Evolutionary conservation across 495 filamentous ascomycete species (phyloP).

Genomic region (Halenospora varia): DNA sequence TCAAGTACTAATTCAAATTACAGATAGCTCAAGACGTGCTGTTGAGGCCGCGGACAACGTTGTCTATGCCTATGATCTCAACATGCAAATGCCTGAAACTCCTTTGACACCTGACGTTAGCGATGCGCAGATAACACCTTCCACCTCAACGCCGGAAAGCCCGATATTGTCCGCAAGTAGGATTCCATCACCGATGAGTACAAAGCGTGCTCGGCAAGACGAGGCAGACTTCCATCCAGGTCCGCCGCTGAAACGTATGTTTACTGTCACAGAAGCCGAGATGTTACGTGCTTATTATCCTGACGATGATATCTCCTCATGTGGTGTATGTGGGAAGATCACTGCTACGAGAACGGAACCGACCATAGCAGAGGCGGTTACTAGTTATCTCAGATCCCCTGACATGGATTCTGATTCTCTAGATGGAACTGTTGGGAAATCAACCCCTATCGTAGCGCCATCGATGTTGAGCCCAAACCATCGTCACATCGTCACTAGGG

Average conservation of each 20-base stretch:
- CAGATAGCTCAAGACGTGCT: constrained; percentile 72
- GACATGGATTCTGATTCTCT: not conserved
- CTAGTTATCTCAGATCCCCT: not conserved
- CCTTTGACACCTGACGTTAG: constrained; percentile 22
- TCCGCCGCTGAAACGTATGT: constrained; percentile 19
- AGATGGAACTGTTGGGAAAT: not conserved
- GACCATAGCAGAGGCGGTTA: not conserved
- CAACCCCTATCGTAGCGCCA: not conserved
- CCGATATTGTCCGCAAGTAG: not conserved
- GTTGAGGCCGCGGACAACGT: constrained; percentile 83
- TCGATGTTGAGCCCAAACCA: constrained; percentile 28
- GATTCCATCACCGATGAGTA: not conserved
- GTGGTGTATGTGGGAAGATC: not conserved
- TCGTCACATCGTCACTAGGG: constrained; percentile 58
- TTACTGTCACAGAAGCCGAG: constrained; percentile 9
- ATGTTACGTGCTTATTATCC: not conserved
- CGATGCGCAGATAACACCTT: not conserved
- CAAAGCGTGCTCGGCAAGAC: constrained; percentile 15
- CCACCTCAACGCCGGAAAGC: not conserved
- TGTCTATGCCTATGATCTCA: constrained; percentile 81
- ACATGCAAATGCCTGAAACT: constrained; percentile 74
- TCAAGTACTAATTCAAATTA: not conserved
- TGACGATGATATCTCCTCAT: not conserved
- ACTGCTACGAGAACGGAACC: not conserved
- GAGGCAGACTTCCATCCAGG: constrained; percentile 10